phyloP scores from a whole-genome alignment of 2,329 filamentous ascomycete genomes.

The Colletotrichum paranaense region DNA sequence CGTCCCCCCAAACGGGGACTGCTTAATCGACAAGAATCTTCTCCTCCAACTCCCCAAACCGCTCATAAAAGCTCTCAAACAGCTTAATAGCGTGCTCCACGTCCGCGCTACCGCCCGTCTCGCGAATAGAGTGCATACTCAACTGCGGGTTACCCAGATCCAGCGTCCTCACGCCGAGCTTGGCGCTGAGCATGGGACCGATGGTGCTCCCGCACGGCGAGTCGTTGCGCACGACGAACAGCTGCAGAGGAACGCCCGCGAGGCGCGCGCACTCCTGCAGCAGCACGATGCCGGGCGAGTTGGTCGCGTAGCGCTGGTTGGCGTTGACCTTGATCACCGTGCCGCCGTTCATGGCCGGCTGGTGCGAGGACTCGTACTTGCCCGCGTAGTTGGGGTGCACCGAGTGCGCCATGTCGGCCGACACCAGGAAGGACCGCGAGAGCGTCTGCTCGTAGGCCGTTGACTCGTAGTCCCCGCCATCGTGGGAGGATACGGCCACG shows the following conservation, averaged over 20 bases:
- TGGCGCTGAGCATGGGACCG: slow-evolving; percentile 93
- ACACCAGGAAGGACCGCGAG: slow-evolving; percentile 90
- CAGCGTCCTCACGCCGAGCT: slow-evolving; percentile 86
- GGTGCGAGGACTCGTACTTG: slow-evolving; percentile 93
- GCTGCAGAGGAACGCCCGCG: slow-evolving; percentile 85
- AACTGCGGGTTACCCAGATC: slow-evolving; percentile 95
- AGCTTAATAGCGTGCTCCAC: slow-evolving; percentile 87
- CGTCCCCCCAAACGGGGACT: too few relatives aligned
- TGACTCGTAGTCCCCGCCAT: slow-evolving; percentile 67
- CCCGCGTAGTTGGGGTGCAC: slow-evolving; percentile 93
- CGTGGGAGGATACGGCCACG: slow-evolving; percentile 59
- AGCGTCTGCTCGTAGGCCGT: slow-evolving; percentile 96
- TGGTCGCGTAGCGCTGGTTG: slow-evolving; percentile 96
- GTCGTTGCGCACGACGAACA: slow-evolving; percentile 97
- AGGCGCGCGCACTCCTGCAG: slow-evolving; percentile 85
- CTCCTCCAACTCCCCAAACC: slow-evolving; percentile 84
- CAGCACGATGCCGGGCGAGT: slow-evolving; percentile 93
- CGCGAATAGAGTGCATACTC: slow-evolving; percentile 96
- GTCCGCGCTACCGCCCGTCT: slow-evolving; percentile 90
- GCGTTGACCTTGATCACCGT: slow-evolving; percentile 98
- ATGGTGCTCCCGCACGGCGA: slow-evolving; percentile 96
- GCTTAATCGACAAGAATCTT: slow-evolving; percentile 84
- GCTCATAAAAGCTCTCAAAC: slow-evolving; percentile 87
- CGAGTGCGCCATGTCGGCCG: slow-evolving; percentile 97
- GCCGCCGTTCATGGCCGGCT: slow-evolving; percentile 95